Evolutionary conservation across 306 rosid genomes (phyloP).

Genomic region (Prunus dulcis): DNA sequence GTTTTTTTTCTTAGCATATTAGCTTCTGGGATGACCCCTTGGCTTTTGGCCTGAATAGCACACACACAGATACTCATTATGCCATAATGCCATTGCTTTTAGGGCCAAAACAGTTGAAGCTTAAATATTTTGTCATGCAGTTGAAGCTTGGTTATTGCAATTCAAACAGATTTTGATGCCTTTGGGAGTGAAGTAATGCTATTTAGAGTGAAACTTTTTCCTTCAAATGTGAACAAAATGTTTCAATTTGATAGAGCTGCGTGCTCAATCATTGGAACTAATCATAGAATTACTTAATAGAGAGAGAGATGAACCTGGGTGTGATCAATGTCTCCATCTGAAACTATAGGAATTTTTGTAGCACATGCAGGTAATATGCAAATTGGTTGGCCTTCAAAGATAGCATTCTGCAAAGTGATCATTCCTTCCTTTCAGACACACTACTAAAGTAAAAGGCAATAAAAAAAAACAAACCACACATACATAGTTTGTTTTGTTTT

Average conservation of each 20-base stretch:
- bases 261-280: too few relatives aligned
- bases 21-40: not conserved
- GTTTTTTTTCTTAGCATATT: not conserved
- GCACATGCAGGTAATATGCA: constrained; percentile 22
- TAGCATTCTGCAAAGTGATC: constrained; percentile 12
- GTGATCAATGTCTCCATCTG: constrained; percentile 6
- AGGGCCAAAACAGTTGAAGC: not conserved
- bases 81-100: not conserved
- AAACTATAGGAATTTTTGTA: constrained; percentile 12
- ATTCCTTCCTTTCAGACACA: not conserved
- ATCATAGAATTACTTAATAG: too few relatives aligned
- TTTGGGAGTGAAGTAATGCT: too few relatives aligned
- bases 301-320: not conserved
- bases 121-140: too few relatives aligned
- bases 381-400: constrained; percentile 10
- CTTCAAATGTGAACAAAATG: too few relatives aligned
- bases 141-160: too few relatives aligned
- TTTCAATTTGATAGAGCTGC: too few relatives aligned
- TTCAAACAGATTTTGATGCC: too few relatives aligned
- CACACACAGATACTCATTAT: too few relatives aligned
- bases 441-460: not conserved
- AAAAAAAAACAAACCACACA: not conserved
- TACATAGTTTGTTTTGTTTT: not conserved
- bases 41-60: not conserved
- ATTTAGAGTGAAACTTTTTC: too few relatives aligned